Evolutionary conservation across 768 basidiomycete genomes (phyloP), one percentile per base, ranked within the genome.

Genomic region (Kwoniella botswanensis): DNA sequence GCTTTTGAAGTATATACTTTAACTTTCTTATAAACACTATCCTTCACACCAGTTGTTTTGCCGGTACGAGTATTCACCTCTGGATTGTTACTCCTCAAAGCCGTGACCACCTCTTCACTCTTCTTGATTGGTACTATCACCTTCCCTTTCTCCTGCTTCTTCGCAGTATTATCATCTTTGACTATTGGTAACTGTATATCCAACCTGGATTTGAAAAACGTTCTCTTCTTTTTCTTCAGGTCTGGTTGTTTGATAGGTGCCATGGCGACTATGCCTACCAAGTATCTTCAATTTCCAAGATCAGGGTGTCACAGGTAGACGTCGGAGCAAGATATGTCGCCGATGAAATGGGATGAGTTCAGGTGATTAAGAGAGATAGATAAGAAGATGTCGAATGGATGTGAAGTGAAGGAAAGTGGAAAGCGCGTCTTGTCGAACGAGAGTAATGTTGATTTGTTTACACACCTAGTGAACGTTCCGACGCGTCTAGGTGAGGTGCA

Each of bases 191-290:
- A 7, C 0, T 10, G 4, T 13, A 67, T 50, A 12, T 21, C 57
- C 18, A 67, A 29, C 15, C 21, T 67, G 2, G 56, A 59, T 42
- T 21, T 9, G 44, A 67, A 67, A 24, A 67, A 67, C 2, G 66
- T 59, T 9, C 66, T 24, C 53, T 54, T 67, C 11, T 60, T 58
- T 11, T 67, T 67, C 21, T 24, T 66, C 10, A 12, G 26, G 22
- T 35, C 26, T 26, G 52, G 17, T 10, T 15, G 63, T 53, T 64
- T 53, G 12, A 64, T 41, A 61, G 59, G 59, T 61, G 59, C 59
- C 59, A 61, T 61, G 3, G 6, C 42, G 42, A 42, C 21, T 22
- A 3, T 59, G 5, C 9, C 15, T 22, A 22, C 42, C 21, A 35
- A 4, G 59, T 26, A 15, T 17, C 12, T 29, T 21, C n/a, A 17